Conservation (phyloP, 192 early-diverging fungal species). For the Borealophlyctis nickersoniae region DNA sequence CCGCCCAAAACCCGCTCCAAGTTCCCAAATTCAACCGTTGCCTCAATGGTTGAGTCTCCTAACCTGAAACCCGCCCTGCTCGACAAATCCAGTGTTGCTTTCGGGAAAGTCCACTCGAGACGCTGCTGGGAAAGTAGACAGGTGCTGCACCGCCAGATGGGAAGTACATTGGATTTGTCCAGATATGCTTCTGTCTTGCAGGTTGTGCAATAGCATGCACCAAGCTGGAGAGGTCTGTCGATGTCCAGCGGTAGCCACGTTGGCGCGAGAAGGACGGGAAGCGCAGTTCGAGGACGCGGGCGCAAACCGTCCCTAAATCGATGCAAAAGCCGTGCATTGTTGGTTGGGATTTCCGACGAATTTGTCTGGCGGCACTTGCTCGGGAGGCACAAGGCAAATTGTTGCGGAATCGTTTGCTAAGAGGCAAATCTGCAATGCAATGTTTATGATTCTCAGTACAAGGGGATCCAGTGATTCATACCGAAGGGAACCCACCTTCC, state of each 20-base stretch:
- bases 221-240: neutral
- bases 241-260: neutral
- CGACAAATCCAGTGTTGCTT: neutral
- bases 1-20: neutral
- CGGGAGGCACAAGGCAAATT: neutral
- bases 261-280: neutral
- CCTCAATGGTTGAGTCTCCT: neutral
- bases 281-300: too few species aligned
- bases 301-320: neutral
- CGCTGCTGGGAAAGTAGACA: neutral
- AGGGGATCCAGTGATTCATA: too few species aligned
- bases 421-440: neutral
- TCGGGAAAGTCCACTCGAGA: neutral
- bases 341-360: neutral
- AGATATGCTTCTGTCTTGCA: neutral
- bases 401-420: neutral
- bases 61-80: neutral
- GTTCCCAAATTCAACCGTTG: neutral
- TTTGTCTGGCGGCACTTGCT: neutral
- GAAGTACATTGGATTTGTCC: neutral
- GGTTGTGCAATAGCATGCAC: neutral
- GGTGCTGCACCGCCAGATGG: neutral
- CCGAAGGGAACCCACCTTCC: neutral
- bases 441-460: neutral
- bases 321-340: neutral